These are phyloP conservation scores for Gastrolobium villosum DNA, from an alignment of 306 rosid species.

Conservation along the genomic window DNA sequence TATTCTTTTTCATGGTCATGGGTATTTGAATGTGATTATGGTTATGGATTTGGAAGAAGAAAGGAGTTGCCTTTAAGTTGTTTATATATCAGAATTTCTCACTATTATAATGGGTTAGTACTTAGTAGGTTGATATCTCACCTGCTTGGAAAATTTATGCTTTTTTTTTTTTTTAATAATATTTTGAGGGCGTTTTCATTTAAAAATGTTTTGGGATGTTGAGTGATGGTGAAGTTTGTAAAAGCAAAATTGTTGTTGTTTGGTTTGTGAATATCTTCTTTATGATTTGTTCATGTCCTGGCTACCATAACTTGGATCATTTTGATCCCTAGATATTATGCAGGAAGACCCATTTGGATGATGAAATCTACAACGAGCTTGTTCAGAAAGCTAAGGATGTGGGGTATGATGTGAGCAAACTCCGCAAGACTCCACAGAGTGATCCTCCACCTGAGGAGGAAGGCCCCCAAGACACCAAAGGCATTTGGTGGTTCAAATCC, in stretches of 20 bases:
- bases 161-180: not conserved
- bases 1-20: not conserved
- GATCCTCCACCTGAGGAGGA: constrained; percentile 73
- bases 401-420: constrained; percentile 91
- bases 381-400: constrained; percentile 66
- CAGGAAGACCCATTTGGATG: constrained; percentile 70
- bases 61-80: not conserved
- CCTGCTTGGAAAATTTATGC: not conserved
- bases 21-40: not conserved
- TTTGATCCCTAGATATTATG: constrained; percentile 64
- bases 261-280: not conserved
- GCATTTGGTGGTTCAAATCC: constrained; percentile 87
- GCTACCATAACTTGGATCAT: not conserved
- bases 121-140: not conserved
- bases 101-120: not conserved
- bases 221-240: not conserved
- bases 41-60: constrained; percentile 13
- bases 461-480: constrained; percentile 76
- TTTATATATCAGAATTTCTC: not conserved
- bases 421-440: constrained; percentile 84
- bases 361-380: constrained; percentile 68
- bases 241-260: not conserved
- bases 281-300: not conserved
- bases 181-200: not conserved
- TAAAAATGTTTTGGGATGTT: not conserved